These are phyloP conservation scores for Myxozyma geophila DNA, from an alignment of 805 yeast species.

Conservation along the genomic window DNA sequence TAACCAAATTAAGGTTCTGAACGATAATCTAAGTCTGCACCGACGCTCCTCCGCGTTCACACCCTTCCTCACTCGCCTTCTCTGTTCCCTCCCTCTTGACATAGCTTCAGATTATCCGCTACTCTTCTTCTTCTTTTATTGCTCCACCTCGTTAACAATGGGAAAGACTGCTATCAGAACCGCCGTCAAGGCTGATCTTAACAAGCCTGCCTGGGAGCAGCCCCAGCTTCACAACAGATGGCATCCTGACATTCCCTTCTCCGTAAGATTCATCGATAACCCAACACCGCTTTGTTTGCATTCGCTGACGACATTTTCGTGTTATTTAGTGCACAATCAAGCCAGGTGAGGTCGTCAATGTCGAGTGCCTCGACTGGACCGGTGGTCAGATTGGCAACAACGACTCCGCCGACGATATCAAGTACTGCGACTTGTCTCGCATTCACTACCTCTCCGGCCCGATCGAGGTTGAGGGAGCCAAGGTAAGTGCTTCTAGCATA, in stretches of 20 bases:
- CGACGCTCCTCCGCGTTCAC: not conserved
- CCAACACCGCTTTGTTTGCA: conserved; percentile 40
- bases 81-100: not conserved
- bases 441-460: conserved; percentile 60
- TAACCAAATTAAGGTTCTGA: conserved; percentile 8
- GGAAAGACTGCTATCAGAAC: conserved; percentile 42
- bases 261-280: conserved; percentile 47
- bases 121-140: not conserved
- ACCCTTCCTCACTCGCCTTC: not conserved
- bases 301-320: not conserved
- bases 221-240: conserved; percentile 57
- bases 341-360: conserved; percentile 52
- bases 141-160: not conserved
- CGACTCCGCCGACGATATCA: conserved; percentile 56
- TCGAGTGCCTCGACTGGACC: conserved; percentile 60
- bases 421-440: conserved; percentile 51
- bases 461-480: conserved; percentile 51
- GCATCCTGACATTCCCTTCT: conserved; percentile 57
- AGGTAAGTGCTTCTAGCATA: conserved; percentile 26
- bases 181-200: conserved; percentile 50
- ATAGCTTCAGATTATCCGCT: not conserved
- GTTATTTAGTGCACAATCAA: conserved; percentile 39
- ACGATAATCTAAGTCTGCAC: not conserved
- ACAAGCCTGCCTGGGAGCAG: conserved; percentile 53
- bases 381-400: conserved; percentile 57